phyloP scores from a whole-genome alignment of 2,329 filamentous ascomycete genomes.

The Exutisphaerella laricina region DNA sequence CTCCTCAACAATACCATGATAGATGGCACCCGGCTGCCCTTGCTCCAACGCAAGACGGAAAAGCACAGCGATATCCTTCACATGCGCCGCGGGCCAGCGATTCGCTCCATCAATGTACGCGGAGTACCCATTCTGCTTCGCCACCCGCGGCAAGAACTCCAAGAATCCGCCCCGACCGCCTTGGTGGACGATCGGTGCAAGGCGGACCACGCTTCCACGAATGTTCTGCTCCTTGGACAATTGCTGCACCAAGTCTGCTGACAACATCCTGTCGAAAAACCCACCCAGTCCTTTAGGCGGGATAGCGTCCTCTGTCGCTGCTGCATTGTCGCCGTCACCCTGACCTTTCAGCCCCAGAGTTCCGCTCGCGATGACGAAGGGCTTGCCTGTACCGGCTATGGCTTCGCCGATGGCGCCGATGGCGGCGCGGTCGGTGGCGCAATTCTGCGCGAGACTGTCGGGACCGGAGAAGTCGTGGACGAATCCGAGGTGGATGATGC shows the following conservation, averaged over 20 bases:
- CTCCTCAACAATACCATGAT: constrained; percentile 33
- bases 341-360: constrained; percentile 16
- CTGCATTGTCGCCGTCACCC: not conserved
- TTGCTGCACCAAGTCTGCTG: constrained; percentile 9
- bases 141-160: not conserved
- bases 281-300: not conserved
- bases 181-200: constrained; percentile 45
- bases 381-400: constrained; percentile 35
- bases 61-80: constrained; percentile 41
- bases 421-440: constrained; percentile 34
- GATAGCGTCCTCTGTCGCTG: constrained; percentile 13
- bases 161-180: constrained; percentile 37
- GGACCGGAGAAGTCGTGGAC: constrained; percentile 22
- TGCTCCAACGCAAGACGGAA: constrained; percentile 37
- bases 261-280: constrained; percentile 7
- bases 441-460: constrained; percentile 16
- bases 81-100: constrained; percentile 33
- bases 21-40: constrained; percentile 32
- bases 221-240: constrained; percentile 31
- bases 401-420: constrained; percentile 37
- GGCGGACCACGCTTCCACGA: constrained; percentile 35
- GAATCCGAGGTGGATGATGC: constrained; percentile 42
- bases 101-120: constrained; percentile 29
- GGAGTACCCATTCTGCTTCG: constrained; percentile 17
- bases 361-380: constrained; percentile 36